A percentile compares a stretch with the other conserved stretches of the same genome.
Evolutionary conservation across 2,329 filamentous ascomycete genomes (phyloP).

Genomic region (Cytospora chrysosperma): DNA sequence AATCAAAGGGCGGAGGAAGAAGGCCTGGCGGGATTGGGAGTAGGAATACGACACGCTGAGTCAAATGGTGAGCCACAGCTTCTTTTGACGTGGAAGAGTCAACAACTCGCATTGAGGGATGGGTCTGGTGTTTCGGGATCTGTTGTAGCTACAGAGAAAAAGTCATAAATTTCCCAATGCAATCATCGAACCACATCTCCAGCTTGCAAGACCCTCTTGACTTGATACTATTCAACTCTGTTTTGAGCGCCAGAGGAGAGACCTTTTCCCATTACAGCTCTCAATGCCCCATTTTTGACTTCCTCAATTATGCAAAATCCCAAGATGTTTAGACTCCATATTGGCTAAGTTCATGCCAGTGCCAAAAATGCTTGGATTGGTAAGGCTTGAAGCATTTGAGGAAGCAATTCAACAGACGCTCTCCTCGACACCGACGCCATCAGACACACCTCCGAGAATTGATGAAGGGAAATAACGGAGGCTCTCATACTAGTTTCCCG

Average conservation of each 20-base stretch:
- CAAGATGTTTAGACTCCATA: not conserved
- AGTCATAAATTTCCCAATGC: not conserved
- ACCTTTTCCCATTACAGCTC: not conserved
- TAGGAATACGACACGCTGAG: conserved; percentile 45
- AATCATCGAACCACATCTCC: not conserved
- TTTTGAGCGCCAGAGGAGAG: not conserved
- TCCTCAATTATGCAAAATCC: not conserved
- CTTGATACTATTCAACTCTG: not conserved
- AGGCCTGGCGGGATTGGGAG: conserved; percentile 60
- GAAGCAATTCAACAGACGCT: not conserved
- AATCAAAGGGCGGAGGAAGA: conserved; percentile 62
- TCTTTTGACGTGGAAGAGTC: conserved; percentile 53
- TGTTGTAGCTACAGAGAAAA: not conserved
- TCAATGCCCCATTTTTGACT: not conserved
- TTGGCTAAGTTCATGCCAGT: not conserved
- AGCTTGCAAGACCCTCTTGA: no score
- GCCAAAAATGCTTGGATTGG: not conserved
- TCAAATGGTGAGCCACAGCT: conserved; percentile 39
- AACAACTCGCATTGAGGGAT: conserved; percentile 33
- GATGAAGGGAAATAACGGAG: not conserved
- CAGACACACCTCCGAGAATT: not conserved
- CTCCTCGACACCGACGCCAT: not conserved
- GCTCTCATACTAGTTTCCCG: not conserved
- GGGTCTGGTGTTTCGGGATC: not conserved
- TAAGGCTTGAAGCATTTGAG: not conserved